Evolutionary conservation across 176 grass and related monocot species (phyloP).

Genomic region (Tillandsia leiboldiana): DNA sequence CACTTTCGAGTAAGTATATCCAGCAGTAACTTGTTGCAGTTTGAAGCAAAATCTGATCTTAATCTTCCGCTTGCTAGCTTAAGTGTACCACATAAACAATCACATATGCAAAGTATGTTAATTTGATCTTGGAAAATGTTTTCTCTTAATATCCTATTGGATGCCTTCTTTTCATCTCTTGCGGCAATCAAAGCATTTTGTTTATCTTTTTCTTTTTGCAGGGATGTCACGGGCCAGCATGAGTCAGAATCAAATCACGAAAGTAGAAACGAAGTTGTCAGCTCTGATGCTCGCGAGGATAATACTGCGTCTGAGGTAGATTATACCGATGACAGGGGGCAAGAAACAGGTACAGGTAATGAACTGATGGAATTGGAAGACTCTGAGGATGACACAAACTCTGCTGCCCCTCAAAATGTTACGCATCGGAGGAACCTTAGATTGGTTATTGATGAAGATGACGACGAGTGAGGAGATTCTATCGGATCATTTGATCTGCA

Average conservation of each 20-base stretch:
- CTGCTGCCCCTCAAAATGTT: constrained; percentile 15
- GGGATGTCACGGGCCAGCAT: constrained; percentile 18
- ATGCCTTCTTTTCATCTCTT: background rate
- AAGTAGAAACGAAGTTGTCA: constrained; percentile 23
- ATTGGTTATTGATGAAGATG: constrained; percentile 51
- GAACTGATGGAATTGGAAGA: constrained; percentile 22
- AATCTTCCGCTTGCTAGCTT: background rate
- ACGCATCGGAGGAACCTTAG: constrained; percentile 53
- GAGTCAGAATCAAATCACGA: constrained; percentile 7
- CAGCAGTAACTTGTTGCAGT: constrained; percentile 8
- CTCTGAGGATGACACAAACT: constrained; percentile 21
- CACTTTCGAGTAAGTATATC: constrained; percentile 28
- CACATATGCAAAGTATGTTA: background rate
- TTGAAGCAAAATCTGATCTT: background rate
- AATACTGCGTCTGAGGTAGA: constrained; percentile 31
- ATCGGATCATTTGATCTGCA: too few species aligned
- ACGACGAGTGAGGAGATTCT: constrained; percentile 13
- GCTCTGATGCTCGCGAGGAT: constrained; percentile 40
- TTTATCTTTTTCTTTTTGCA: constrained; percentile 20
- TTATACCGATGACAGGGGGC: constrained; percentile 11
- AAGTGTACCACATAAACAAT: background rate
- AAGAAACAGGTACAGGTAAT: background rate
- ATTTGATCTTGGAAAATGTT: background rate
- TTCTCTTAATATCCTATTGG: background rate
- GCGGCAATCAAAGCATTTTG: background rate